These are phyloP conservation scores for Fraxinus platypoda DNA, from an alignment of 305 asterid species.

Conservation along the genomic window DNA sequence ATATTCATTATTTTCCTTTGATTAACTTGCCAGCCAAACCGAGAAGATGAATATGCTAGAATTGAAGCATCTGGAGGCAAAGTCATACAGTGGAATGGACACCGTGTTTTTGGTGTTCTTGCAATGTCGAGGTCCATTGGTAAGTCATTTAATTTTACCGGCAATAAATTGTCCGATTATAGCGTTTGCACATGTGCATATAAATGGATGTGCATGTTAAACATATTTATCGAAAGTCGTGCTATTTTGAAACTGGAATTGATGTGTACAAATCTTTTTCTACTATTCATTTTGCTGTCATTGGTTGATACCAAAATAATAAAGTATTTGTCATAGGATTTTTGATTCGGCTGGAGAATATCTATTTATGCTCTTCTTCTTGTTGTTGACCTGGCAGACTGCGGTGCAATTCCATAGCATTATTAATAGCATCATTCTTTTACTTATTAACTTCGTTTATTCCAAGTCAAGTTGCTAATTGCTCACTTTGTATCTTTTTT, in stretches of 20 bases:
- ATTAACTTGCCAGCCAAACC: slow-evolving; percentile 50
- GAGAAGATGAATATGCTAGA: slow-evolving; percentile 86
- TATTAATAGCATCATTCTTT: background rate
- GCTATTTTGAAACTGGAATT: background rate
- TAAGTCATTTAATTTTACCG: slow-evolving; percentile 30
- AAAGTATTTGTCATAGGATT: background rate
- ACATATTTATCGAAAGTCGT: background rate
- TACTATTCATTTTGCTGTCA: background rate
- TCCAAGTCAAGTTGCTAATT: background rate
- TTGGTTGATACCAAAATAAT: background rate
- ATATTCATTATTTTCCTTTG: background rate
- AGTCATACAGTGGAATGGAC: slow-evolving; percentile 85
- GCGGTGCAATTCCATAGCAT: background rate
- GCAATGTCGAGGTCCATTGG: slow-evolving; percentile 94
- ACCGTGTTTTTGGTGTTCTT: slow-evolving; percentile 84
- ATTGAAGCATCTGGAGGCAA: slow-evolving; percentile 84
- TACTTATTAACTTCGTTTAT: background rate
- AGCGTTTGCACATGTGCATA: slow-evolving; percentile 1
- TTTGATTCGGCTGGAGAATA: slow-evolving; percentile 1
- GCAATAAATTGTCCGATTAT: slow-evolving; percentile 1
- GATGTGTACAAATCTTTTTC: background rate
- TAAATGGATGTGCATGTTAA: background rate
- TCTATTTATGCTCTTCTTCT: background rate
- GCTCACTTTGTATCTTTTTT: background rate
- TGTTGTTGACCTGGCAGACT: background rate